phyloP scores from a whole-genome alignment of 352 stramenopile genomes.

The Phytophthora fragariaefolia region DNA sequence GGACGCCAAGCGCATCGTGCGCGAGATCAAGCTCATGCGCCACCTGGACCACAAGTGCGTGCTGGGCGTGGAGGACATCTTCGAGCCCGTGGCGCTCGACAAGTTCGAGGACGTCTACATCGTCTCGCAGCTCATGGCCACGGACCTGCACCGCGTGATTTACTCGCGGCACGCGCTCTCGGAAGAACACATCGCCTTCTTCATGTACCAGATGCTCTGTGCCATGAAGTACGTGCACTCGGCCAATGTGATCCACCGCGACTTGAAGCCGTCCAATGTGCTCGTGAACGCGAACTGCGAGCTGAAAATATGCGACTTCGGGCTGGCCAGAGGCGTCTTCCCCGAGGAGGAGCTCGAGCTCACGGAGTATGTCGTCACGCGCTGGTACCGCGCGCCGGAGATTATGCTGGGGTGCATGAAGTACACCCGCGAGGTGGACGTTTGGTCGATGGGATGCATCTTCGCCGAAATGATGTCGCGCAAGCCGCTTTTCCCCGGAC shows the following conservation, averaged over 20 bases:
- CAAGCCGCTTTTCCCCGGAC: constrained; percentile 97
- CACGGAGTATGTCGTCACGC: constrained; percentile 93
- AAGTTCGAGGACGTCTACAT: constrained; percentile 93
- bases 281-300: constrained; percentile 95
- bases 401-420: constrained; percentile 90
- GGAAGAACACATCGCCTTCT: constrained; percentile 90
- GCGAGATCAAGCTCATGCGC: constrained; percentile 95
- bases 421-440: constrained; percentile 89
- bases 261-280: constrained; percentile 98
- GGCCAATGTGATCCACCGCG: constrained; percentile 94
- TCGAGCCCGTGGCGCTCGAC: constrained; percentile 63
- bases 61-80: constrained; percentile 79
- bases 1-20: constrained; percentile 98
- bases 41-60: constrained; percentile 93
- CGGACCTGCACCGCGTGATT: constrained; percentile 91
- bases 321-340: constrained; percentile 82
- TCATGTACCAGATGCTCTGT: constrained; percentile 92
- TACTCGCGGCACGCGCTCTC: constrained; percentile 87
- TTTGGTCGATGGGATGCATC: constrained; percentile 99
- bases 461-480: constrained; percentile 98
- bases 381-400: constrained; percentile 91
- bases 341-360: constrained; percentile 70
- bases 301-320: constrained; percentile 92
- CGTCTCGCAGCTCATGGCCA: constrained; percentile 91
- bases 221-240: constrained; percentile 95